These are phyloP conservation scores for Aureobasidium subglaciale DNA, from an alignment of 2,329 filamentous ascomycete species.

Conservation along the genomic window DNA sequence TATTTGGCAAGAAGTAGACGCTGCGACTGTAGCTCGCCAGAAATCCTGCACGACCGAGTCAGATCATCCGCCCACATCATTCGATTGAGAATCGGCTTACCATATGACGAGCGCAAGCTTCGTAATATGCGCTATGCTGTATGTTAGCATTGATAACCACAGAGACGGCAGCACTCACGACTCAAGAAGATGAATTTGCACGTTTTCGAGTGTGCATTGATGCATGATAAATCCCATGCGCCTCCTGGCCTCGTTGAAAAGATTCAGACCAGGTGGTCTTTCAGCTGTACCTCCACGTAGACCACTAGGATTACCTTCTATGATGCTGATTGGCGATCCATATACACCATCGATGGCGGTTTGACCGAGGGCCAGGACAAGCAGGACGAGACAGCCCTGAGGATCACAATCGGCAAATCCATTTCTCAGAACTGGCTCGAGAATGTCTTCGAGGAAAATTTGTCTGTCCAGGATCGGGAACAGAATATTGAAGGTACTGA, in stretches of 20 bases:
- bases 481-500: constrained; percentile 53
- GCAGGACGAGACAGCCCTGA: constrained; percentile 46
- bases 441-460: constrained; percentile 43
- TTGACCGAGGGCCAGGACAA: constrained; percentile 54
- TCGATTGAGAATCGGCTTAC: constrained; percentile 30
- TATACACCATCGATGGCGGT: constrained; percentile 47
- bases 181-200: constrained; percentile 52
- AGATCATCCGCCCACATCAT: not conserved
- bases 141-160: constrained; percentile 1
- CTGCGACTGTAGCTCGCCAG: constrained; percentile 51
- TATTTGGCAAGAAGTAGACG: constrained; percentile 52
- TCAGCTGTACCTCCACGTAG: constrained; percentile 45
- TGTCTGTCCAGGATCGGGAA: constrained; percentile 54
- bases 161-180: constrained; percentile 36
- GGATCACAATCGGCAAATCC: constrained; percentile 43
- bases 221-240: constrained; percentile 52
- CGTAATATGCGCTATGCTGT: constrained; percentile 44
- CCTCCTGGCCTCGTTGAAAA: constrained; percentile 57
- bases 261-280: constrained; percentile 49
- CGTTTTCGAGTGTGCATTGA: constrained; percentile 51
- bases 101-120: constrained; percentile 45
- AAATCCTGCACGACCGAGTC: constrained; percentile 34
- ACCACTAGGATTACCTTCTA: constrained; percentile 44
- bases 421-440: constrained; percentile 40
- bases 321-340: constrained; percentile 39